phyloP scores from a whole-genome alignment of 73 alveolate genomes.

The Paramecium octaurelia region DNA sequence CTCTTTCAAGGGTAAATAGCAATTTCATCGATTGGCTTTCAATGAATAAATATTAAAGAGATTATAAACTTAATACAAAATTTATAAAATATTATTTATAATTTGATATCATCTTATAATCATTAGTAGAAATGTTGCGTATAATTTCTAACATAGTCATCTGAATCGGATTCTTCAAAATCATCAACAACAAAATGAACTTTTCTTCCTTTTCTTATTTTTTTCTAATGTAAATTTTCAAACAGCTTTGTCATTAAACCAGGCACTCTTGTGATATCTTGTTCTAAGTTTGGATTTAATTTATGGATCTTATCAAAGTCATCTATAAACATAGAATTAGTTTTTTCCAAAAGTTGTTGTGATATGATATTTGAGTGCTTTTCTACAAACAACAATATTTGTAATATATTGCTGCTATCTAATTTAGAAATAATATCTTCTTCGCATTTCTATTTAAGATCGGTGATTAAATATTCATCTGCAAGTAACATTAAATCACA shows the following conservation, averaged over 20 bases:
- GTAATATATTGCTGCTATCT: constrained; percentile 33
- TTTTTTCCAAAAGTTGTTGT: not conserved
- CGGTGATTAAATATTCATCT: constrained; percentile 59
- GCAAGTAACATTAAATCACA: constrained; percentile 59
- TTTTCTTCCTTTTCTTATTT: constrained; percentile 39
- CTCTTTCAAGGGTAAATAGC: too few relatives aligned
- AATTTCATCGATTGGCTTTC: too few relatives aligned
- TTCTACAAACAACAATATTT: constrained; percentile 22
- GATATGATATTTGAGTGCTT: constrained; percentile 28
- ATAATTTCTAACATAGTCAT: constrained; percentile 32
- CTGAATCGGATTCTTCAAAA: constrained; percentile 6
- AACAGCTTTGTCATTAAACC: constrained; percentile 61
- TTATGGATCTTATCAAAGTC: constrained; percentile 48
- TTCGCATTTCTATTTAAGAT: constrained; percentile 55
- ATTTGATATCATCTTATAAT: not conserved
- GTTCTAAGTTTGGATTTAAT: constrained; percentile 49
- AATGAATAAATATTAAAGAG: too few relatives aligned
- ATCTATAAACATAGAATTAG: constrained; percentile 45
- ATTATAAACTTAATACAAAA: too few relatives aligned
- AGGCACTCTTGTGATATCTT: constrained; percentile 53
- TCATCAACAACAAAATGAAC: constrained; percentile 52
- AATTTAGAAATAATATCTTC: constrained; percentile 62
- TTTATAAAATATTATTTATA: not conserved
- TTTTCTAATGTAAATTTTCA: constrained; percentile 18
- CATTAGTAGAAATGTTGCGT: constrained; percentile 46